Evolutionary conservation across 371 early-diverging fungal genomes (phyloP).

Genomic region (Mortierella sp.): DNA sequence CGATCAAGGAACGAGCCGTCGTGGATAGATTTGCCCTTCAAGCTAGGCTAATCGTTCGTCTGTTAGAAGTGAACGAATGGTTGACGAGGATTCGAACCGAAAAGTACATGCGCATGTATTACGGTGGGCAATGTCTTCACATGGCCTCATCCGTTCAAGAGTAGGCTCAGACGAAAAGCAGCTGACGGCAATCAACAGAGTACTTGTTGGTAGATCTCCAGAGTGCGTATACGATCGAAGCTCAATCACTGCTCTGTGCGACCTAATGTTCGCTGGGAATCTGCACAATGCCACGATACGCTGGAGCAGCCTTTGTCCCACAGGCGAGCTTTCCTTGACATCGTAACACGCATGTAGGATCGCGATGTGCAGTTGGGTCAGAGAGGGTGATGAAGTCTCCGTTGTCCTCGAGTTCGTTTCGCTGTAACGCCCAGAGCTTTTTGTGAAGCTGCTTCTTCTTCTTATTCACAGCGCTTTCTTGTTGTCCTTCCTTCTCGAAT

Average conservation of each 20-base stretch:
- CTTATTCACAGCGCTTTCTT: neutral
- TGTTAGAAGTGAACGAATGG: too few relatives aligned
- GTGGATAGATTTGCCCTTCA: too few relatives aligned
- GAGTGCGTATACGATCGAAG: too few relatives aligned
- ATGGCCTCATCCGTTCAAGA: too few relatives aligned
- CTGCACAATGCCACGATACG: constrained; percentile 12
- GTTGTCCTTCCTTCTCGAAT: constrained; percentile 8
- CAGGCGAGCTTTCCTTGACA: constrained; percentile 20
- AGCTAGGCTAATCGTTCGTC: too few relatives aligned
- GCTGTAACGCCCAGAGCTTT: constrained; percentile 14
- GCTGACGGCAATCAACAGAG: too few relatives aligned
- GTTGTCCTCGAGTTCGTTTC: constrained; percentile 4
- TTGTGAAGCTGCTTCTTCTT: constrained; percentile 25
- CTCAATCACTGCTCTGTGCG: constrained; percentile 10
- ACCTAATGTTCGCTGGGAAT: neutral
- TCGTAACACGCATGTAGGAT: constrained; percentile 3
- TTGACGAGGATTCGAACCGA: too few relatives aligned
- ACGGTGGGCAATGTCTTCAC: too few relatives aligned
- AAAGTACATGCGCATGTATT: too few relatives aligned
- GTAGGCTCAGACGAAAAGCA: too few relatives aligned
- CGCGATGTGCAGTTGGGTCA: constrained; percentile 5
- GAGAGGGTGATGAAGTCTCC: constrained; percentile 6
- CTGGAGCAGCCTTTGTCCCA: constrained; percentile 31
- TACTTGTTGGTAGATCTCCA: too few relatives aligned
- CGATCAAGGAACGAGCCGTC: too few relatives aligned